Base-by-base conservation (phyloP, 169 alveolate species). In the Theileria equi region DNA sequence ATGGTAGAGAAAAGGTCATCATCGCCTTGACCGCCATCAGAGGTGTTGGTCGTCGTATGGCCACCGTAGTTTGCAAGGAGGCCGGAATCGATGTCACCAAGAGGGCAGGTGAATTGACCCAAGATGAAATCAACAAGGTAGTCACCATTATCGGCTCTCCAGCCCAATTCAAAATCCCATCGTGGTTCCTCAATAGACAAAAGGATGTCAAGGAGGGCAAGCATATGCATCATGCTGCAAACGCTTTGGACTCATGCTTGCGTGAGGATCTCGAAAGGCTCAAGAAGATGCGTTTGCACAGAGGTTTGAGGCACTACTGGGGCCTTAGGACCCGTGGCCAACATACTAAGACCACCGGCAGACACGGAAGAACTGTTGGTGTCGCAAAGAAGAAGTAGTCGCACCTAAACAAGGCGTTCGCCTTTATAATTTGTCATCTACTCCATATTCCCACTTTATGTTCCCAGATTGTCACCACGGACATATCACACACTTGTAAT, bases 251-350 rank as follows among this genome's bases (percentile, higher is more conserved):
- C 74, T 91, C 98, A 32, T 93, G 95, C 77, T 90, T 96, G 82
- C 97, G 99, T 91, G 99, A 96, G 85, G 99, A 97, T 87, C 87
- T 97, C 58, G 99, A 97, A 89, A 91, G 99, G 78, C 87, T 97
- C 91, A 97, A 96, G 95, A 96, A 96, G 90, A 96, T 96, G 90
- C 89, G 96, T 77, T 89, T 91, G 44, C 98, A 97, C 94, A 89
- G 99, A 81, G 99, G 99, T 87, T 92, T 96, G 82, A 95, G 99
- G 80, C 98, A 97, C 89, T 94, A 91, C 95, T 93, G 98, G 97
- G 98, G 99, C 73, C 90, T 96, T 55, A 94, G 97, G 84, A 99
- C 97, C 78, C 95, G 99, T 73, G 99, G 99, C 44, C 99, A 98
- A 92, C 98, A 97, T 89, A 97, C 99, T 87, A 94, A 94, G 91